phyloP scores from a whole-genome alignment of 306 rosid species.

The Ceratonia siliqua region DNA sequence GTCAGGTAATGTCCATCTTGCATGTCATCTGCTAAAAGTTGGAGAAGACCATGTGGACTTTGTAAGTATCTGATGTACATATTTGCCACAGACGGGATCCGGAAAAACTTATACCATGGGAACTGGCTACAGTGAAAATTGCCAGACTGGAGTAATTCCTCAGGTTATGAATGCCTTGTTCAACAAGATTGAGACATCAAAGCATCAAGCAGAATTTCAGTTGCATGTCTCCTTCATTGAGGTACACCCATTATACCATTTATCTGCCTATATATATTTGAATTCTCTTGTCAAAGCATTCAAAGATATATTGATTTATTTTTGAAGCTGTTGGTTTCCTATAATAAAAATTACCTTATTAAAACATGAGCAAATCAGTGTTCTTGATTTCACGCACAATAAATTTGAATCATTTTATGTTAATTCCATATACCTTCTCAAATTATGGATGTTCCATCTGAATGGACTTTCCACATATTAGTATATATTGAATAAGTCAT shows the following conservation, averaged over 20 bases:
- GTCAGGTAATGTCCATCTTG: constrained; percentile 63
- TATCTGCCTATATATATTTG: not conserved
- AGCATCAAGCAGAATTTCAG: constrained; percentile 75
- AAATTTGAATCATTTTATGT: not conserved
- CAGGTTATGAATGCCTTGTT: constrained; percentile 73
- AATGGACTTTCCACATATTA: constrained; percentile 2
- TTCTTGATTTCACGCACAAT: not conserved
- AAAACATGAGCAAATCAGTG: not conserved
- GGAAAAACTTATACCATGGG: constrained; percentile 96
- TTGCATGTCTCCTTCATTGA: constrained; percentile 81
- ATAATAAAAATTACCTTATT: not conserved
- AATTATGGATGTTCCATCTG: constrained; percentile 11
- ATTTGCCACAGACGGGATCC: constrained; percentile 74
- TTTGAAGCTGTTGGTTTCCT: constrained; percentile 14
- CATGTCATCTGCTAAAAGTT: constrained; percentile 19
- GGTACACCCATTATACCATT: constrained; percentile 42
- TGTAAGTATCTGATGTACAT: constrained; percentile 27
- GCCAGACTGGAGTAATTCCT: constrained; percentile 61
- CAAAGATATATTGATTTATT: not conserved
- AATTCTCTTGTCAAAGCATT: not conserved
- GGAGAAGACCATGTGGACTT: constrained; percentile 21
- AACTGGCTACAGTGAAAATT: constrained; percentile 64
- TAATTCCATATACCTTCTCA: not conserved
- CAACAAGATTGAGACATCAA: constrained; percentile 65
- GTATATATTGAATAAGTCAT: constrained; percentile 25